These are phyloP conservation scores for Mortierella sp. DNA, from an alignment of 371 early-diverging fungal genomes.

Conservation along the genomic window DNA sequence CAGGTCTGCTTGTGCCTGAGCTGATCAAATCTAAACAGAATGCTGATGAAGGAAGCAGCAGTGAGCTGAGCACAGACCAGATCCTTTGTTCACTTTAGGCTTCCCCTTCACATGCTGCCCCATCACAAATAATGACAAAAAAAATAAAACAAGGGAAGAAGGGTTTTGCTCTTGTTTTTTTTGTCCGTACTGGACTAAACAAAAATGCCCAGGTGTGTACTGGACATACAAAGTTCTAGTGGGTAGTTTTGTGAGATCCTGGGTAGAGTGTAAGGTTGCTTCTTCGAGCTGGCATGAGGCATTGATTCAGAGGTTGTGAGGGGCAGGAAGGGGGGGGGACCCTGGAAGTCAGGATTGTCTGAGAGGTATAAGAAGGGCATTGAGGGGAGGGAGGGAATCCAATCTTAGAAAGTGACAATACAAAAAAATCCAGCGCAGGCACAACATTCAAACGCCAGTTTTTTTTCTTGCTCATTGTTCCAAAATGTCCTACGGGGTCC, in stretches of 20 bases:
- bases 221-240: background rate
- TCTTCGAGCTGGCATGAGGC: background rate
- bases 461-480: background rate
- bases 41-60: background rate
- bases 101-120: constrained; percentile 50
- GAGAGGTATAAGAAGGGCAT: background rate
- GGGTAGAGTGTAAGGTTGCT: background rate
- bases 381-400: background rate
- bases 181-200: background rate
- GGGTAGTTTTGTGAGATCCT: background rate
- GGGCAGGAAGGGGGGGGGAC: background rate
- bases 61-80: constrained; percentile 36
- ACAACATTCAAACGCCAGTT: background rate
- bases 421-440: background rate
- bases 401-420: background rate
- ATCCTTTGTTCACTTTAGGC: constrained; percentile 44
- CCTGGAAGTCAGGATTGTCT: background rate
- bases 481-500: background rate
- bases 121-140: constrained; percentile 12
- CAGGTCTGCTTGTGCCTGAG: no score
- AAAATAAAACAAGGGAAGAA: background rate
- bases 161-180: background rate
- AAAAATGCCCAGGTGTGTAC: background rate
- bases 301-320: background rate
- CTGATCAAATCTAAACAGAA: background rate